phyloP scores from a whole-genome alignment of 768 basidiomycete species.

The Panellus pusillus region DNA sequence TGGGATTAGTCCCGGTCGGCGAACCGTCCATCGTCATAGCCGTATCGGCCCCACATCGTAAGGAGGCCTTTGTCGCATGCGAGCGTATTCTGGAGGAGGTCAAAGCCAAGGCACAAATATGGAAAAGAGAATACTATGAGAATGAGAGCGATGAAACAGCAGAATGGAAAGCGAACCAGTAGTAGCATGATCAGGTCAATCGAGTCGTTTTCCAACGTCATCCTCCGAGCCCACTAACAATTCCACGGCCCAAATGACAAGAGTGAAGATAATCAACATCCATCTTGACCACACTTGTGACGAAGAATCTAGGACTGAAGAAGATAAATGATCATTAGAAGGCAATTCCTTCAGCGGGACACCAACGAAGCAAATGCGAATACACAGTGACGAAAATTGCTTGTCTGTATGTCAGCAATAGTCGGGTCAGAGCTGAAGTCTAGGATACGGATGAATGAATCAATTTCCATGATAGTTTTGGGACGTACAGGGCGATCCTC shows the following conservation, averaged over 20 bases:
- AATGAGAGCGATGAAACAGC: slow-evolving; percentile 61
- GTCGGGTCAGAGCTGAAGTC: slow-evolving; percentile 74
- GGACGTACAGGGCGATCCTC: slow-evolving; percentile 67
- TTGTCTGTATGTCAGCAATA: slow-evolving; percentile 81
- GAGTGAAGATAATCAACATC: slow-evolving; percentile 87
- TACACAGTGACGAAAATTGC: slow-evolving; percentile 85
- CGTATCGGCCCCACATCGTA: slow-evolving; percentile 81
- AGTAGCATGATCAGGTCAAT: slow-evolving; percentile 39
- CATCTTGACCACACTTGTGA: slow-evolving; percentile 95
- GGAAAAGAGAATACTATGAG: slow-evolving; percentile 90
- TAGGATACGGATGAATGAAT: slow-evolving; percentile 26
- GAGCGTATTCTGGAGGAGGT: slow-evolving; percentile 85
- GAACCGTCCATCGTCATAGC: slow-evolving; percentile 84
- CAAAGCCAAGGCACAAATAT: slow-evolving; percentile 81
- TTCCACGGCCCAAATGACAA: slow-evolving; percentile 82
- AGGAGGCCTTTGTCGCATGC: slow-evolving; percentile 77
- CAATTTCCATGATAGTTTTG: not conserved
- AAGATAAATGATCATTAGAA: not conserved
- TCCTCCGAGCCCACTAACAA: slow-evolving; percentile 79
- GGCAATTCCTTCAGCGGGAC: not conserved
- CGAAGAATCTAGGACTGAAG: slow-evolving; percentile 76
- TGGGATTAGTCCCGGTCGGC: slow-evolving; percentile 76
- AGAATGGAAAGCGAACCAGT: slow-evolving; percentile 69
- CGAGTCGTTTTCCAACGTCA: slow-evolving; percentile 67
- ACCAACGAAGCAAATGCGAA: slow-evolving; percentile 74